Conservation (phyloP, 306 rosid species). For the Quercus rubra region DNA sequence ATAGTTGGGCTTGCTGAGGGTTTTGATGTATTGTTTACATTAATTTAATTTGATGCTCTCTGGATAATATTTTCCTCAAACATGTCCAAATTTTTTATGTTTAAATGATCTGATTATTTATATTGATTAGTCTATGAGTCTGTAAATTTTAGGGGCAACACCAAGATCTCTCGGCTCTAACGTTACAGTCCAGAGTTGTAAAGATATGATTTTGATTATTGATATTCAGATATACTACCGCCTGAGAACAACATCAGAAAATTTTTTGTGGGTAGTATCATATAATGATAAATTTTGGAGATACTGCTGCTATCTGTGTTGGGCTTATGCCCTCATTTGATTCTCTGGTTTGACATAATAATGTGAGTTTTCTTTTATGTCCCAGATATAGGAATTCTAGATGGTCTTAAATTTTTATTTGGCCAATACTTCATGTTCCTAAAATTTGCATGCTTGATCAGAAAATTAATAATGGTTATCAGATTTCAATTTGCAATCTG, state of each 20-base stretch:
- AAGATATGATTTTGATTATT: no score
- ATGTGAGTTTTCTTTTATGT: not conserved
- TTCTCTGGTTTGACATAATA: not conserved
- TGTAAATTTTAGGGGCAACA: not conserved
- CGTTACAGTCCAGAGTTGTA: no score
- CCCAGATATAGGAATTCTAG: not conserved
- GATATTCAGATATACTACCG: not conserved
- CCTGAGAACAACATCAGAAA: not conserved
- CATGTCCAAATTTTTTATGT: not conserved
- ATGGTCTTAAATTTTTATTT: not conserved
- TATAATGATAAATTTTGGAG: not conserved
- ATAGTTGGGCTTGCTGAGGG: not conserved
- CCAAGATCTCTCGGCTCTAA: no score
- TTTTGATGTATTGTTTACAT: not conserved
- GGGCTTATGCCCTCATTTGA: not conserved
- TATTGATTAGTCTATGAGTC: not conserved
- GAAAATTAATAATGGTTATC: not conserved
- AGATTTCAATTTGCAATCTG: not conserved
- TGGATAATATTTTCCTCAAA: not conserved
- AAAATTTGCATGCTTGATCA: not conserved
- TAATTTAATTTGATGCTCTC: not conserved
- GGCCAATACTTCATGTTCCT: not conserved
- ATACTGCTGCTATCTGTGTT: not conserved
- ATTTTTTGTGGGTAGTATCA: not conserved
- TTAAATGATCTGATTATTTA: not conserved